A percentile compares a stretch with the other conserved stretches of the same genome.
phyloP scores from a whole-genome alignment of 2,329 filamentous ascomycete genomes.

The Pezicula radicicola region DNA sequence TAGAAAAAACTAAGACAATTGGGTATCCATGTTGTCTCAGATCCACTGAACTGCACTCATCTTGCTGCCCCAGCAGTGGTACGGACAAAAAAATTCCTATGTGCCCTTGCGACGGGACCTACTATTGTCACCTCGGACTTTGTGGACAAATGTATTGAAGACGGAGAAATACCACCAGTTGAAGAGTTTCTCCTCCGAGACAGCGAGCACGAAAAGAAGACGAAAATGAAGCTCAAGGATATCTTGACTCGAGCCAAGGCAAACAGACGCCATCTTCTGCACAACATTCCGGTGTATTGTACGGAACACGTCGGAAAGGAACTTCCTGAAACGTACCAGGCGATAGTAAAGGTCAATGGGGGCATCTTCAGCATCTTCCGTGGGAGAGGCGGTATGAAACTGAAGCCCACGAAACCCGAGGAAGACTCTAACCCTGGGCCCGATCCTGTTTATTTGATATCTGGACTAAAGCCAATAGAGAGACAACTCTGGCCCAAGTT shows the following conservation, averaged over 20 bases:
- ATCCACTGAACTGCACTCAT: slow-evolving; percentile 75
- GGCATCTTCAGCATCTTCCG: slow-evolving; percentile 77
- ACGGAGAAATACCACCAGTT: slow-evolving; percentile 60
- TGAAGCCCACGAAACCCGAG: slow-evolving; percentile 58
- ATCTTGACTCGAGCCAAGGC: slow-evolving; percentile 68
- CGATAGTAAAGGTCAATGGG: slow-evolving; percentile 85
- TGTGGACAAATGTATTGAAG: slow-evolving; percentile 72
- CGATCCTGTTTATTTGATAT: slow-evolving; percentile 81
- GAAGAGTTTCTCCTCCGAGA: slow-evolving; percentile 70
- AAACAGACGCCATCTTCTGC: slow-evolving; percentile 74
- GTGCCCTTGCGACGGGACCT: slow-evolving; percentile 78
- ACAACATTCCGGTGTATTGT: slow-evolving; percentile 78
- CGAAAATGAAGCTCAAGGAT: slow-evolving; percentile 65
- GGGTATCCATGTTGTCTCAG: slow-evolving; percentile 76
- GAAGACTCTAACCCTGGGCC: slow-evolving; percentile 53
- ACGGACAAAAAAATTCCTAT: slow-evolving; percentile 91
- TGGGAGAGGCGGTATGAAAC: slow-evolving; percentile 66
- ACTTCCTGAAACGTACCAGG: slow-evolving; percentile 71
- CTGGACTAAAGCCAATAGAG: slow-evolving; percentile 64
- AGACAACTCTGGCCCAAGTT: slow-evolving; percentile 77
- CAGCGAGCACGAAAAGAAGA: slow-evolving; percentile 66
- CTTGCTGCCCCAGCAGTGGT: slow-evolving; percentile 84
- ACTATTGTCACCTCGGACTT: slow-evolving; percentile 74
- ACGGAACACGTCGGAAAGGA: slow-evolving; percentile 77
- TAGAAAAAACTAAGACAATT: slow-evolving; percentile 79